These are phyloP conservation scores for Globisporangium heterothallicum DNA, from an alignment of 352 stramenopile species.

Conservation along the genomic window DNA sequence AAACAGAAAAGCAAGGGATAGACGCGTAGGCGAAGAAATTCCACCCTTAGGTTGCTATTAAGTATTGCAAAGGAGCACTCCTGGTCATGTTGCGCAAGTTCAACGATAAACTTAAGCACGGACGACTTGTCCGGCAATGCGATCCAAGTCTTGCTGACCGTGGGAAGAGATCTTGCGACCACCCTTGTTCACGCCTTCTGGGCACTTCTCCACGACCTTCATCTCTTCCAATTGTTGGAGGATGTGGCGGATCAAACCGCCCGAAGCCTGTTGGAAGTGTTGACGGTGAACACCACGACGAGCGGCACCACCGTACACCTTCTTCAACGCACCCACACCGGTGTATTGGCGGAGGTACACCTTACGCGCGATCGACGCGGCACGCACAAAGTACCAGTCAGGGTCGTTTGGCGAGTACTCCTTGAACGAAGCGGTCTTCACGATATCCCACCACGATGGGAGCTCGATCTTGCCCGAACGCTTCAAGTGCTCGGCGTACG, in stretches of 20 bases:
- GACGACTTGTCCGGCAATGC: slow-evolving; percentile 95
- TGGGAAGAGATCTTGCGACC: slow-evolving; percentile 94
- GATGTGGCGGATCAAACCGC: slow-evolving; percentile 97
- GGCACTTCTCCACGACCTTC: slow-evolving; percentile 96
- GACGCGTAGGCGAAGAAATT: slow-evolving; percentile 18
- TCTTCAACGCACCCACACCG: slow-evolving; percentile 95
- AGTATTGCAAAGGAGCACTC: slow-evolving; percentile 58
- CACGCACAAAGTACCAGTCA: slow-evolving; percentile 99
- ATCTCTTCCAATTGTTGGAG: slow-evolving; percentile 97
- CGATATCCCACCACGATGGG: slow-evolving; percentile 96
- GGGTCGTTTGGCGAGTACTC: slow-evolving; percentile 96
- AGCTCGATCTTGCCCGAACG: slow-evolving; percentile 98
- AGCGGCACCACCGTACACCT: slow-evolving; percentile 95
- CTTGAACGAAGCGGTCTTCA: slow-evolving; percentile 98
- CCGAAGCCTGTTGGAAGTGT: slow-evolving; percentile 94
- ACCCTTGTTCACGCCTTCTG: slow-evolving; percentile 88
- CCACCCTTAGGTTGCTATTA: slow-evolving; percentile 19
- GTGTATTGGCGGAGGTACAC: slow-evolving; percentile 97
- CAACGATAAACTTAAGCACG: slow-evolving; percentile 59
- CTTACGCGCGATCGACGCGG: slow-evolving; percentile 96
- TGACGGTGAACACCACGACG: slow-evolving; percentile 91
- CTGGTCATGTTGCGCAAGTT: slow-evolving; percentile 20
- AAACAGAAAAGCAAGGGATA: slow-evolving; percentile 14
- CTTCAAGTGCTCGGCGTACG: slow-evolving; percentile 98
- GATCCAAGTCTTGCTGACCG: slow-evolving; percentile 98